Conservation (phyloP, 805 yeast genomes). For the Saturnispora sanitii region DNA sequence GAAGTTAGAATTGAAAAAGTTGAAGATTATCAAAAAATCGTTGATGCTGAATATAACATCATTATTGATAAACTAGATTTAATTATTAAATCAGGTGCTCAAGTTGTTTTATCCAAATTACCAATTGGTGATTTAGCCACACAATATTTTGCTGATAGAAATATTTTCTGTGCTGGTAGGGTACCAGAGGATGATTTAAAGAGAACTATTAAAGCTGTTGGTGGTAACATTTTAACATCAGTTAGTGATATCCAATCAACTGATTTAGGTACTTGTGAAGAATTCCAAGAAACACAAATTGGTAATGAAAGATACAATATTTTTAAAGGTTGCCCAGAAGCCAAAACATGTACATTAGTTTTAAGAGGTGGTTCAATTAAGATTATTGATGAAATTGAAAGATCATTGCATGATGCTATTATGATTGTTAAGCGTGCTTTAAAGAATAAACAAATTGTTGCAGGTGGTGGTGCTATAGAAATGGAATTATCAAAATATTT, state of each 20-base stretch:
- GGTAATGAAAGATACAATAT: constrained; percentile 93
- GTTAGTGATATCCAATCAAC: constrained; percentile 52
- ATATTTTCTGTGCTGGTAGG: constrained; percentile 95
- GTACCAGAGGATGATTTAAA: constrained; percentile 84
- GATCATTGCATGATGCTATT: constrained; percentile 95
- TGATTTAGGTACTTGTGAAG: constrained; percentile 76
- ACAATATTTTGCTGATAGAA: constrained; percentile 93
- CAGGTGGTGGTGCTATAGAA: constrained; percentile 99
- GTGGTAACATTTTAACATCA: constrained; percentile 79
- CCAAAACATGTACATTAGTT: constrained; percentile 87
- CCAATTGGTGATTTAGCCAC: constrained; percentile 99
- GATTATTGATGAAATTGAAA: constrained; percentile 95
- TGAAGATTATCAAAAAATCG: constrained; percentile 87
- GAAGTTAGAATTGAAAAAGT: constrained; percentile 95
- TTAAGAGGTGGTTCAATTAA: constrained; percentile 98
- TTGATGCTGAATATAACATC: constrained; percentile 98
- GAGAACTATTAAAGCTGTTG: constrained; percentile 87
- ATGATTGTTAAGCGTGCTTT: constrained; percentile 97
- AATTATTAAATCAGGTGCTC: constrained; percentile 77
- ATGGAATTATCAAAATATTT: constrained; percentile 89
- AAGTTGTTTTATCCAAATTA: constrained; percentile 83
- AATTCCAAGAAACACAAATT: constrained; percentile 87
- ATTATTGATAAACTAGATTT: constrained; percentile 79
- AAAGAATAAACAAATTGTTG: constrained; percentile 78
- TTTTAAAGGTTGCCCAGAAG: constrained; percentile 85